phyloP scores from a whole-genome alignment of 306 rosid genomes.

The Glycyrrhiza uralensis region DNA sequence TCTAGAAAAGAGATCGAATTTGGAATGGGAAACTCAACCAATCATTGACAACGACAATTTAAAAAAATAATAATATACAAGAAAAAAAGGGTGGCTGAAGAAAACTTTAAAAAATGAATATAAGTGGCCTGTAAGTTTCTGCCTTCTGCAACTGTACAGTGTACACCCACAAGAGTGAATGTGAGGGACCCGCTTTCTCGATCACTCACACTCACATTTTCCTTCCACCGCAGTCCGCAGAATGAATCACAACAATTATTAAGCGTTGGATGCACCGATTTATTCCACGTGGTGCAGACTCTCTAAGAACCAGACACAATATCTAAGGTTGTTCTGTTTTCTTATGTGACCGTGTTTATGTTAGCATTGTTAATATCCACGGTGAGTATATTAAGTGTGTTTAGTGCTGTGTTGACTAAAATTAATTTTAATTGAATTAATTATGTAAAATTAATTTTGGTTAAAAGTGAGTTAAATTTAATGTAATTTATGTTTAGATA shows the following conservation, averaged over 20 bases:
- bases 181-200: constrained; percentile 21
- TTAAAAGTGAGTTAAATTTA: too few relatives aligned
- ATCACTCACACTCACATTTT: neutral
- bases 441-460: too few relatives aligned
- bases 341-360: neutral
- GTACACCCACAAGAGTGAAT: neutral
- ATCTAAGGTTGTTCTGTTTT: neutral
- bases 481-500: too few relatives aligned
- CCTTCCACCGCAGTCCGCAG: neutral
- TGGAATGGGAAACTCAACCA: neutral
- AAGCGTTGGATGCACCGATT: constrained; percentile 15
- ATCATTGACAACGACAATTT: neutral
- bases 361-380: constrained; percentile 14
- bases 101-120: constrained; percentile 4
- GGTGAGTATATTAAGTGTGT: neutral
- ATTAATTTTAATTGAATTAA: too few relatives aligned
- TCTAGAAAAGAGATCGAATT: neutral
- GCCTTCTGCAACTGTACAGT: neutral
- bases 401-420: too few relatives aligned
- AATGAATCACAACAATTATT: neutral
- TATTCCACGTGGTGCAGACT: constrained; percentile 22
- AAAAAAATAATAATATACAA: neutral
- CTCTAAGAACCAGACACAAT: neutral
- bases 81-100: constrained; percentile 17
- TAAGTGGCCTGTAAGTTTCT: constrained; percentile 23